phyloP scores from a whole-genome alignment of 2,329 filamentous ascomycete genomes.

The Ceratocystis variospora region DNA sequence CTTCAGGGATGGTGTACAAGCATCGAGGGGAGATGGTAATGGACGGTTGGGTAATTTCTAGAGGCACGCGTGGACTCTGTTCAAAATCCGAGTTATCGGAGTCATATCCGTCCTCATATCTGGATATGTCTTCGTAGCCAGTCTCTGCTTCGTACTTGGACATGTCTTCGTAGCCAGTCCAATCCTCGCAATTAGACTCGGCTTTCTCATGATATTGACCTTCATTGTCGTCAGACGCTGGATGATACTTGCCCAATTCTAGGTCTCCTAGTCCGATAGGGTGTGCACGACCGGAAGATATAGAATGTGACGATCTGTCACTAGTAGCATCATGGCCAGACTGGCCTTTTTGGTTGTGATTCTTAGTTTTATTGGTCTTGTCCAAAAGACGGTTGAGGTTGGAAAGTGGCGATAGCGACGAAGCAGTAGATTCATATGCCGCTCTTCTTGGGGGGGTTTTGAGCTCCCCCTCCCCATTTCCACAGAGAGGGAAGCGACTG shows the following conservation, averaged over 20 bases:
- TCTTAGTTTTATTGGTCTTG: not conserved
- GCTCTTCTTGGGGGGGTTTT: not conserved
- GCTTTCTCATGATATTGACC: not conserved
- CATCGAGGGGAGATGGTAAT: conserved; percentile 23
- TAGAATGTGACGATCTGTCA: not conserved
- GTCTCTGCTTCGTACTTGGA: not conserved
- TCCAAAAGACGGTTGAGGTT: not conserved
- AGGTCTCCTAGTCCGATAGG: not conserved
- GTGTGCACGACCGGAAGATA: not conserved
- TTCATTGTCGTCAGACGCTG: not conserved
- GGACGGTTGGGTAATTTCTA: conserved; percentile 22
- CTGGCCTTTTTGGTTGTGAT: not conserved
- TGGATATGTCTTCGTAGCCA: not conserved
- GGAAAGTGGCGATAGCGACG: not conserved
- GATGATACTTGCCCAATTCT: not conserved
- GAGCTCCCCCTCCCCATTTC: not conserved
- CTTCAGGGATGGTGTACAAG: conserved; percentile 15
- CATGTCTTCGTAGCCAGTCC: conserved; percentile 1
- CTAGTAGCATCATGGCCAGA: not conserved
- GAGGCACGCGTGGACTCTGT: not conserved
- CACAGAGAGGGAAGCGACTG: not conserved
- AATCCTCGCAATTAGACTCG: not conserved
- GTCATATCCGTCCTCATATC: not conserved
- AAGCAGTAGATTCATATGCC: not conserved
- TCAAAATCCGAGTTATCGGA: not conserved